Base-by-base conservation (phyloP, 1,284 basidiomycete genomes). In the Farysia itapuensis region DNA sequence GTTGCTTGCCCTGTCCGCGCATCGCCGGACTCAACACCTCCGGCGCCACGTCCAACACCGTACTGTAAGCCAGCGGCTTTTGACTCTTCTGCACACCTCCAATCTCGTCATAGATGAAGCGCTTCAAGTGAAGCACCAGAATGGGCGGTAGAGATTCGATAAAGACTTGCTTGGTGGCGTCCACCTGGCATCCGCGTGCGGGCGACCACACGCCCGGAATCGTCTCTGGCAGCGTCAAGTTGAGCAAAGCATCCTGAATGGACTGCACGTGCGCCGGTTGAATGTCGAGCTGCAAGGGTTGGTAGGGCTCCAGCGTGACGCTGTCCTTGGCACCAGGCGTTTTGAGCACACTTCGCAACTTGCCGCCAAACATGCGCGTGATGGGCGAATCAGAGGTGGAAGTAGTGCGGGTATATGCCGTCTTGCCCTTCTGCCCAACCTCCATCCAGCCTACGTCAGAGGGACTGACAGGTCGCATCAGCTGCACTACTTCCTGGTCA, bases 351-450 rank as follows among this genome's bases (percentile, higher is more conserved):
- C 89, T 90, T n/a, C 91, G 85, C 77, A 93, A 86, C 68, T 90
- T 92, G 28, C 93, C 92, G 23, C 91, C 91, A 74, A 97, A 98
- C 61, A 97, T 88, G 26, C 86, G 82, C 1, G 90, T 90, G 47
- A 98, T 88, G 1, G 91, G 88, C 4, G 90, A 90, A 59, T 94
- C 89, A 4, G 83, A 82, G 2, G 84, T 83, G 74, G 88, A 89
- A 37, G 86, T 85, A 29, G 85, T 86, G 35, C 91, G 81, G 2
- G 91, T 91, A 36, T 89, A 81, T n/a, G 89, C 85, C 15, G 82
- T 85, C 70, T 86, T 84, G 70, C 95, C 95, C 77, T 86, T 86
- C 77, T 87, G 90, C 22, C 92, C 92, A 0, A 98, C 92, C 78
- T 97, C 93, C 33, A 90, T 78, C 94, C 94, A 97, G 20, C 79